These are phyloP conservation scores for Scopulariopsis brevicaulis DNA, from an alignment of 2,329 filamentous ascomycete species.

Conservation along the genomic window DNA sequence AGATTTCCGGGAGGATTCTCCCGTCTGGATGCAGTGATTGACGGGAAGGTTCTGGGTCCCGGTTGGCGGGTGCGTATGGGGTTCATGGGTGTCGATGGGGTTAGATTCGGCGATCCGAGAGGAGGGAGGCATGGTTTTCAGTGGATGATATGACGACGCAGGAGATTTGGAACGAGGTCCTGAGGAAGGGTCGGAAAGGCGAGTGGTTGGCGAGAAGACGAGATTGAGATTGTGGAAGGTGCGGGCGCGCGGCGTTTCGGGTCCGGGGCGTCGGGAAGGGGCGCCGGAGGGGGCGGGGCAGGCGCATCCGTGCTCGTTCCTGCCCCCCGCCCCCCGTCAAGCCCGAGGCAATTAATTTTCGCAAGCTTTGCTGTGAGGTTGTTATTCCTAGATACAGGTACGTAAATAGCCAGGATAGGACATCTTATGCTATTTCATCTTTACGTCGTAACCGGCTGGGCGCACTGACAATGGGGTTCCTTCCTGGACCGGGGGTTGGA, in stretches of 20 bases:
- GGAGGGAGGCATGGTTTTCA: neutral
- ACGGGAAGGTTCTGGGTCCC: neutral
- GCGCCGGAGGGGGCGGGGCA: neutral
- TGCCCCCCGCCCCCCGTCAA: neutral
- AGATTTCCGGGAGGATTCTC: neutral
- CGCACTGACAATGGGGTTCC: no score
- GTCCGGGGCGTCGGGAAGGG: neutral
- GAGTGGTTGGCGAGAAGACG: neutral
- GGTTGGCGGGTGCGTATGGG: neutral
- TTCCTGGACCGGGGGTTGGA: no score
- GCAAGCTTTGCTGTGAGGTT: no score
- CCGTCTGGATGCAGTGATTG: neutral
- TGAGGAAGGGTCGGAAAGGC: neutral
- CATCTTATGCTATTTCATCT: no score
- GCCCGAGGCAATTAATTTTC: no score
- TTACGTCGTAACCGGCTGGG: no score
- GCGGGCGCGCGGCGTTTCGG: neutral
- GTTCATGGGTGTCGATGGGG: neutral
- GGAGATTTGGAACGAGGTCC: neutral
- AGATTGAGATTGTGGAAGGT: neutral
- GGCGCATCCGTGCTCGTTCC: neutral
- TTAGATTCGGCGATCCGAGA: neutral
- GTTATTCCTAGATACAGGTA: no score
- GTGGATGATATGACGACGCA: neutral
- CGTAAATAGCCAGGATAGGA: no score